These are phyloP conservation scores for Trametes cinnabarina DNA, from an alignment of 768 basidiomycete species.

Conservation along the genomic window DNA sequence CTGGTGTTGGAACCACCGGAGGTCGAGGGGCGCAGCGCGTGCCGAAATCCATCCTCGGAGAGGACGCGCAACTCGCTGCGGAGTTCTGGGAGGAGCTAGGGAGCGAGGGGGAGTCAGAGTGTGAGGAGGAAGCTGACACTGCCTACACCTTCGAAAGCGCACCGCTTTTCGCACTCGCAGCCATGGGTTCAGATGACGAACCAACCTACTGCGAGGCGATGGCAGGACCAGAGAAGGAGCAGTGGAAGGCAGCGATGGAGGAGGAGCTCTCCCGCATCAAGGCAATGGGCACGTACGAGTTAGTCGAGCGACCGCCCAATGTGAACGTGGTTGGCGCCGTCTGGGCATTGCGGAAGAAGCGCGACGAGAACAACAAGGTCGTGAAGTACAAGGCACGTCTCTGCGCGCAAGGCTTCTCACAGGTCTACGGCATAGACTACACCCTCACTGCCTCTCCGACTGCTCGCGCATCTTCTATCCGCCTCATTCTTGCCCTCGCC, in stretches of 20 bases:
- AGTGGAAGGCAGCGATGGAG: constrained; percentile 6
- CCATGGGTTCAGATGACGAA: neutral
- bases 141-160: neutral
- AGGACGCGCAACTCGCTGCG: neutral
- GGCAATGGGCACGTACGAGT: constrained; percentile 2
- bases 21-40: neutral
- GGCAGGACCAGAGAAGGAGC: neutral
- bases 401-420: constrained; percentile 33
- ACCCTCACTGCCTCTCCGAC: constrained; percentile 28
- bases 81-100: neutral
- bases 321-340: constrained; percentile 11
- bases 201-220: neutral
- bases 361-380: constrained; percentile 19
- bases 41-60: neutral
- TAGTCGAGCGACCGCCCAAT: constrained; percentile 3
- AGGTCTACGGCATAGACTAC: constrained; percentile 30
- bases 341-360: constrained; percentile 30
- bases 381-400: constrained; percentile 24
- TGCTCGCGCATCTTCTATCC: constrained; percentile 27
- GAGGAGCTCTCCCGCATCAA: constrained; percentile 13
- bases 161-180: neutral
- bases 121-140: neutral
- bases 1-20: neutral
- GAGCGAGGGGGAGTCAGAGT: neutral
- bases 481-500: constrained; percentile 27